Evolutionary conservation across 495 filamentous ascomycete species (phyloP).

Genomic region (Cenococcum geophilum): DNA sequence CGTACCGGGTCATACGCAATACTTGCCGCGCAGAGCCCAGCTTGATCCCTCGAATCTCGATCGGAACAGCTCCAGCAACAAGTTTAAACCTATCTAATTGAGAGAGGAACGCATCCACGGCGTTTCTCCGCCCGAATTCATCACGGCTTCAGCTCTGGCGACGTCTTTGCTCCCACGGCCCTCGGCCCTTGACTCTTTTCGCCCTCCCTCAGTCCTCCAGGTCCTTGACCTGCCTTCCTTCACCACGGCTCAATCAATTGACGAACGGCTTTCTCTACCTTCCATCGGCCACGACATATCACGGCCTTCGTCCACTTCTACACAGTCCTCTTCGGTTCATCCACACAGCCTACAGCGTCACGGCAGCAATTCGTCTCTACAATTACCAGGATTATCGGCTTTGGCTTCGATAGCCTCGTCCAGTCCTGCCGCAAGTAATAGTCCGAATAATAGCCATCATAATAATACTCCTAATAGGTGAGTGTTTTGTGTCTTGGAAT

Average conservation of each 20-base stretch:
- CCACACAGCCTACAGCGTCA: conserved; percentile 30
- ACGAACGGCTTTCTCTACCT: conserved; percentile 28
- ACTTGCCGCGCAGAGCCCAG: background rate
- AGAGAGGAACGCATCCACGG: conserved; percentile 21
- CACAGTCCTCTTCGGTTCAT: conserved; percentile 36
- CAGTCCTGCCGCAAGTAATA: conserved; percentile 53
- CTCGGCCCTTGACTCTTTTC: conserved; percentile 28
- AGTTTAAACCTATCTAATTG: conserved; percentile 10
- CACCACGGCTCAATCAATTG: conserved; percentile 27
- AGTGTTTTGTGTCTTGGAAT: background rate
- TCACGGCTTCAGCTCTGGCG: conserved; percentile 31
- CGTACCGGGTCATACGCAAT: background rate
- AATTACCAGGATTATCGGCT: conserved; percentile 55
- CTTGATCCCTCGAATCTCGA: background rate
- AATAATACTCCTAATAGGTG: conserved; percentile 6
- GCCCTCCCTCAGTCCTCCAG: conserved; percentile 27
- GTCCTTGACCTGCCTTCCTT: conserved; percentile 30
- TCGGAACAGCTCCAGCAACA: background rate
- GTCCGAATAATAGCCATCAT: background rate
- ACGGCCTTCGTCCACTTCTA: conserved; percentile 38
- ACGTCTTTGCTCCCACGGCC: conserved; percentile 30
- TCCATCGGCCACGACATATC: conserved; percentile 36
- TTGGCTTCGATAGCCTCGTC: conserved; percentile 57
- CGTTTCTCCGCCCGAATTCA: conserved; percentile 28
- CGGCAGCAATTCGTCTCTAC: conserved; percentile 41